phyloP scores from a whole-genome alignment of 169 alveolate species.

The Babesia bigemina region DNA sequence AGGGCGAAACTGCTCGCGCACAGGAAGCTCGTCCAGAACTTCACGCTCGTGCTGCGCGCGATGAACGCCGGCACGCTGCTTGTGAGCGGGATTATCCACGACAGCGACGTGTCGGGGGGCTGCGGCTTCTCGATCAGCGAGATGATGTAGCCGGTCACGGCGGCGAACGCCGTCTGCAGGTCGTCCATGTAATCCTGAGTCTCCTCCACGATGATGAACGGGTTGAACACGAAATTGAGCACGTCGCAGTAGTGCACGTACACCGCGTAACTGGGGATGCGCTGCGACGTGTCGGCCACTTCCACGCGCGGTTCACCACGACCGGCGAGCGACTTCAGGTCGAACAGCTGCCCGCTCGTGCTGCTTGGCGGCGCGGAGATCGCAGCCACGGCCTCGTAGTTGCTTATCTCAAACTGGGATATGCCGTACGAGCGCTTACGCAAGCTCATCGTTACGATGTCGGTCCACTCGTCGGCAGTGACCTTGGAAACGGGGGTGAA shows the following conservation, averaged over 20 bases:
- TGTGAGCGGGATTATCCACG: slow-evolving; percentile 21
- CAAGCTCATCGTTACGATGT: slow-evolving; percentile 2
- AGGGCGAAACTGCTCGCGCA: slow-evolving; percentile 32
- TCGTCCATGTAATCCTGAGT: slow-evolving; percentile 55
- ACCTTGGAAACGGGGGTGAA: slow-evolving; percentile 11
- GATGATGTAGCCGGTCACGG: slow-evolving; percentile 23
- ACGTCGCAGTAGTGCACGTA: slow-evolving; percentile 62
- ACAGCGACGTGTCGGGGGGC: background rate
- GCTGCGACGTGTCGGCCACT: background rate
- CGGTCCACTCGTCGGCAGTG: slow-evolving; percentile 55
- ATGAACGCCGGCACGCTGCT: slow-evolving; percentile 25
- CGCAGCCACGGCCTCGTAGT: slow-evolving; percentile 50
- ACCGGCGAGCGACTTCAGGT: slow-evolving; percentile 34
- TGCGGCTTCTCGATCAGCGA: slow-evolving; percentile 40
- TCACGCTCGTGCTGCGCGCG: slow-evolving; percentile 22
- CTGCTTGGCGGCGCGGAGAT: background rate
- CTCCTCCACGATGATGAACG: slow-evolving; percentile 52
- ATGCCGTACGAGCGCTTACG: slow-evolving; percentile 34
- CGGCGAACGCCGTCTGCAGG: slow-evolving; percentile 21
- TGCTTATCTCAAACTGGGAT: slow-evolving; percentile 48
- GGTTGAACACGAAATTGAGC: slow-evolving; percentile 39
- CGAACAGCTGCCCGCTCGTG: slow-evolving; percentile 31
- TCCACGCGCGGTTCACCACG: background rate
- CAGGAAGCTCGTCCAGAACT: slow-evolving; percentile 45
- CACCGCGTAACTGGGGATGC: slow-evolving; percentile 48